A percentile compares a stretch with the other conserved stretches of the same genome.
These are phyloP conservation scores for Spergularia bocconei DNA, from an alignment of 148 eudicot species.

Conservation along the genomic window DNA sequence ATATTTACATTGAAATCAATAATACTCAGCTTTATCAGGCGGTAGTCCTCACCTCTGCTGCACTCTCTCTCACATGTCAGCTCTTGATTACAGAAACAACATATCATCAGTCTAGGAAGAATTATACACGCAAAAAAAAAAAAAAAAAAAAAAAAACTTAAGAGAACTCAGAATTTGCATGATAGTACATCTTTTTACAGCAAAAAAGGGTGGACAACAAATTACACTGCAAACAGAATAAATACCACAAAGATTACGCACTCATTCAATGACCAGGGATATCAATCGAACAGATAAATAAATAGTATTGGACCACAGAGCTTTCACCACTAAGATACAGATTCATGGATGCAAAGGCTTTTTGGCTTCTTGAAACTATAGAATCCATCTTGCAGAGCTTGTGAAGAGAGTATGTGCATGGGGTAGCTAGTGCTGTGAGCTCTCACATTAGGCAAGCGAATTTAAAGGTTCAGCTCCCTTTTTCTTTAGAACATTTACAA, in stretches of 20 bases:
- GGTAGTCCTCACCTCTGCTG: slow-evolving; percentile 98
- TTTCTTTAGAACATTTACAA: neutral
- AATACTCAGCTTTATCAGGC: slow-evolving; percentile 84
- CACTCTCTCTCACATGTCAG: slow-evolving; percentile 93
- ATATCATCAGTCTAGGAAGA: neutral
- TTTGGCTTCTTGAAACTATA: too few species aligned
- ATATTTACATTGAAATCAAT: slow-evolving; percentile 59
- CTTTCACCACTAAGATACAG: too few species aligned
- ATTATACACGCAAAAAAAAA: too few species aligned
- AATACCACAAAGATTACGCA: neutral
- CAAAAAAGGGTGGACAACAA: neutral
- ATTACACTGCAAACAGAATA: neutral
- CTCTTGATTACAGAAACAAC: slow-evolving; percentile 37
- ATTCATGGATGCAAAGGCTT: neutral
- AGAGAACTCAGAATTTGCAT: neutral
- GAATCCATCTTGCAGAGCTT: too few species aligned
- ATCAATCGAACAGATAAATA: neutral
- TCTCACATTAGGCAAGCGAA: neutral
- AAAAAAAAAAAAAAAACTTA: neutral
- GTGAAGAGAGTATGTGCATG: too few species aligned
- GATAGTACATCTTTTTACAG: neutral
- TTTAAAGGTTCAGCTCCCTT: neutral
- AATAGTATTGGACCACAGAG: neutral
- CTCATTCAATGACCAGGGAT: neutral
- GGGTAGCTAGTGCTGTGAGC: too few species aligned